phyloP scores from a whole-genome alignment of 768 basidiomycete genomes.

The Lyophyllum atratum region DNA sequence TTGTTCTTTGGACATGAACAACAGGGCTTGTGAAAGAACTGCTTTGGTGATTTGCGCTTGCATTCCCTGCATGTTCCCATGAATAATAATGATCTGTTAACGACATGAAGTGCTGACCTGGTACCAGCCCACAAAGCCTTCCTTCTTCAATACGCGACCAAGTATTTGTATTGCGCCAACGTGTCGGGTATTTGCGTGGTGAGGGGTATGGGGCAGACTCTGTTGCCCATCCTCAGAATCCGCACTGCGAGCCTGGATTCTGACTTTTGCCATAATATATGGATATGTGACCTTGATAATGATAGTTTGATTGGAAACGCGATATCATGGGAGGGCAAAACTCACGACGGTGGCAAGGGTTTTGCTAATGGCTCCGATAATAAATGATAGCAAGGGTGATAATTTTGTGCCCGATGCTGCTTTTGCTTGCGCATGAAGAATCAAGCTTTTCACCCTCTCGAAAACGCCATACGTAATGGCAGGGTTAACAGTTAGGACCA shows the following conservation, averaged over 20 bases:
- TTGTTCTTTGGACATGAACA: conserved; percentile 98
- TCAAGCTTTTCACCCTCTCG: conserved; percentile 82
- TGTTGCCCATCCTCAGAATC: conserved; percentile 47
- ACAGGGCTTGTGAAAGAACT: conserved; percentile 89
- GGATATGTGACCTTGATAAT: conserved; percentile 84
- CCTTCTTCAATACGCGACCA: conserved; percentile 62
- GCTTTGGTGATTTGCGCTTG: conserved; percentile 95
- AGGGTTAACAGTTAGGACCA: conserved; percentile 97
- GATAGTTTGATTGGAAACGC: neutral
- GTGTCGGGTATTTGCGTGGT: conserved; percentile 51
- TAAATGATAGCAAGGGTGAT: conserved; percentile 76
- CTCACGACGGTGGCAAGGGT: conserved; percentile 92
- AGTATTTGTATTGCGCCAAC: conserved; percentile 81
- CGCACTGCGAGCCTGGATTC: conserved; percentile 83
- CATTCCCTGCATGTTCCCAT: conserved; percentile 71
- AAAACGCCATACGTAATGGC: conserved; percentile 97
- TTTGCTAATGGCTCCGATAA: conserved; percentile 92
- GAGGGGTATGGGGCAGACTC: conserved; percentile 40
- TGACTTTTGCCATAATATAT: conserved; percentile 95
- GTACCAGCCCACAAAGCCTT: conserved; percentile 94
- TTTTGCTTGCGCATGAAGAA: conserved; percentile 56
- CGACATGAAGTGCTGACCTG: conserved; percentile 55
- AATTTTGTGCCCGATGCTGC: conserved; percentile 57
- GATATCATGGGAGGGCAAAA: conserved; percentile 12
- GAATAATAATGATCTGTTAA: neutral